phyloP scores from a whole-genome alignment of 2,329 filamentous ascomycete species.

The Xylogone sp. region DNA sequence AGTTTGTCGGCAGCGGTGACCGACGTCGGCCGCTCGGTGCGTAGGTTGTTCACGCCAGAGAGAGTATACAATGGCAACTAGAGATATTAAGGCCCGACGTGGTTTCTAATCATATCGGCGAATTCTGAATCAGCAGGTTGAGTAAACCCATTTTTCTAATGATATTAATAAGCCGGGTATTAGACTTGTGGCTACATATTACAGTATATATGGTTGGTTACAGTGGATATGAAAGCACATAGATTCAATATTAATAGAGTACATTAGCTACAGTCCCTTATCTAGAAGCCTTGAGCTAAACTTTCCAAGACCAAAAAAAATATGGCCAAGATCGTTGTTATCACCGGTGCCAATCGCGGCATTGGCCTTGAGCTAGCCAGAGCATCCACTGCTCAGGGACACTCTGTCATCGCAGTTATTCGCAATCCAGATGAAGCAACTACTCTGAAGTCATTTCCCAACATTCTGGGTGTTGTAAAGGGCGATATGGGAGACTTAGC shows the following conservation, averaged over 20 bases:
- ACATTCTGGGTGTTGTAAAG: not conserved
- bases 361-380: not conserved
- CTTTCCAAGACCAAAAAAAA: not conserved
- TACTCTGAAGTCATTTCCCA: not conserved
- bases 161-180: too few relatives aligned
- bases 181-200: too few relatives aligned
- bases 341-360: not conserved
- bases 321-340: not conserved
- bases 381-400: not conserved
- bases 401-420: not conserved
- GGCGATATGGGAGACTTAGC: not conserved
- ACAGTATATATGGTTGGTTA: too few relatives aligned
- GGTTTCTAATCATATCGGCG: too few relatives aligned
- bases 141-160: too few relatives aligned
- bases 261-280: too few relatives aligned
- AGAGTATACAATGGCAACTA: too few relatives aligned
- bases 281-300: too few relatives aligned
- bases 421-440: not conserved
- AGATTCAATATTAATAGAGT: too few relatives aligned
- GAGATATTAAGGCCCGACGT: too few relatives aligned
- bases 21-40: not conserved
- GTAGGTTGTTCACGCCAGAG: not conserved
- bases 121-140: too few relatives aligned
- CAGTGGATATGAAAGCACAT: too few relatives aligned
- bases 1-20: not conserved